These are phyloP conservation scores for Borovskyia barvae DNA, from an alignment of 208 protist genomes.

Conservation along the genomic window DNA sequence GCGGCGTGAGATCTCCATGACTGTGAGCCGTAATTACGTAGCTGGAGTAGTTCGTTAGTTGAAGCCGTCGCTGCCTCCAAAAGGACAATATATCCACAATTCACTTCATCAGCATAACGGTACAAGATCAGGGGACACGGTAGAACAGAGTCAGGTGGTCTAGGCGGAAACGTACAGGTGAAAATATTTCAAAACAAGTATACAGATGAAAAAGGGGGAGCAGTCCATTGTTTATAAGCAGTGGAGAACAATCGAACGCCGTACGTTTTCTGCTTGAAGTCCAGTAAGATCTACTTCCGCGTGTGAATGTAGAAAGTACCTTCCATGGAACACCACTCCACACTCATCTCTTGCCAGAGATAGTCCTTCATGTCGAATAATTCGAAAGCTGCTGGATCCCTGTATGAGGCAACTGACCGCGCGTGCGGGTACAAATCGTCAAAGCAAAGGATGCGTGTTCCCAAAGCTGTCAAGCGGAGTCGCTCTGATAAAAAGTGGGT, in stretches of 20 bases:
- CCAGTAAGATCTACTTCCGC: slow-evolving; percentile 16
- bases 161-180: too few species aligned
- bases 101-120: too few species aligned
- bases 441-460: slow-evolving; percentile 76
- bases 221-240: too few species aligned
- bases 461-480: slow-evolving; percentile 38
- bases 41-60: too few species aligned
- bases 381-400: slow-evolving; percentile 78
- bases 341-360: slow-evolving; percentile 60
- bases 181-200: not conserved
- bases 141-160: too few species aligned
- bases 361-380: slow-evolving; percentile 81
- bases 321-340: slow-evolving; percentile 71
- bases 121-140: too few species aligned
- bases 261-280: not conserved
- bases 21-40: too few species aligned
- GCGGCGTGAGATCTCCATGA: too few species aligned
- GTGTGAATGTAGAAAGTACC: slow-evolving; percentile 70
- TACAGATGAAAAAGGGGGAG: not conserved
- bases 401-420: slow-evolving; percentile 44
- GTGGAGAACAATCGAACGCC: too few species aligned
- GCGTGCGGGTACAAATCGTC: slow-evolving; percentile 79
- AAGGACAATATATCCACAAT: too few species aligned
- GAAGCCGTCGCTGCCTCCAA: too few species aligned
- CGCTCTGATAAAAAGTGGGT: slow-evolving; percentile 80